Evolutionary conservation across 2,329 filamentous ascomycete species (phyloP).

Genomic region (Chrysosphaeria jannelii): DNA sequence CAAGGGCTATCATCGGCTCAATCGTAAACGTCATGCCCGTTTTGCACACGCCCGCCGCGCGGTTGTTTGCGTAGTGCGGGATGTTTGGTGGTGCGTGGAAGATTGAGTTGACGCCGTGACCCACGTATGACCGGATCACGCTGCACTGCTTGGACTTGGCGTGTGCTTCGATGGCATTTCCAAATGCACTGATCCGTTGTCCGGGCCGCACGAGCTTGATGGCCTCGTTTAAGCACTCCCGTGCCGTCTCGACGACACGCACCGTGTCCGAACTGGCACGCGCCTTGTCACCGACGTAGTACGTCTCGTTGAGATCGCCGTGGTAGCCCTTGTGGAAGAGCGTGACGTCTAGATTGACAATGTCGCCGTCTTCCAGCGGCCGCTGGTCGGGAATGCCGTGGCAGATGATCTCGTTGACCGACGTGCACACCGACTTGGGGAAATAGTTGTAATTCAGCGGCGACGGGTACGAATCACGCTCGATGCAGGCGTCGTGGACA

Average conservation of each 20-base stretch:
- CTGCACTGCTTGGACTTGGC: conserved; percentile 65
- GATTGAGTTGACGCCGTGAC: conserved; percentile 75
- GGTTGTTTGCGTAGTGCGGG: conserved; percentile 95
- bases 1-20: conserved; percentile 90
- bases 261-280: conserved; percentile 61
- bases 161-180: conserved; percentile 83
- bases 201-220: conserved; percentile 86
- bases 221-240: conserved; percentile 69
- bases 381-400: conserved; percentile 92
- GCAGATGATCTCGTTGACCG: conserved; percentile 89
- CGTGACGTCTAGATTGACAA: conserved; percentile 88
- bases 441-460: conserved; percentile 89
- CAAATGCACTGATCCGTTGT: conserved; percentile 72
- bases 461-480: conserved; percentile 78
- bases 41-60: conserved; percentile 80
- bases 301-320: conserved; percentile 91
- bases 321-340: conserved; percentile 89
- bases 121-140: conserved; percentile 86
- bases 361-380: conserved; percentile 67
- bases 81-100: conserved; percentile 90
- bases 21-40: conserved; percentile 97
- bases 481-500: conserved; percentile 80
- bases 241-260: conserved; percentile 65
- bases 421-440: conserved; percentile 94
- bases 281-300: conserved; percentile 82